Evolutionary conservation across 441 rosid species (phyloP).

Genomic region (Dalechampia spathulata): DNA sequence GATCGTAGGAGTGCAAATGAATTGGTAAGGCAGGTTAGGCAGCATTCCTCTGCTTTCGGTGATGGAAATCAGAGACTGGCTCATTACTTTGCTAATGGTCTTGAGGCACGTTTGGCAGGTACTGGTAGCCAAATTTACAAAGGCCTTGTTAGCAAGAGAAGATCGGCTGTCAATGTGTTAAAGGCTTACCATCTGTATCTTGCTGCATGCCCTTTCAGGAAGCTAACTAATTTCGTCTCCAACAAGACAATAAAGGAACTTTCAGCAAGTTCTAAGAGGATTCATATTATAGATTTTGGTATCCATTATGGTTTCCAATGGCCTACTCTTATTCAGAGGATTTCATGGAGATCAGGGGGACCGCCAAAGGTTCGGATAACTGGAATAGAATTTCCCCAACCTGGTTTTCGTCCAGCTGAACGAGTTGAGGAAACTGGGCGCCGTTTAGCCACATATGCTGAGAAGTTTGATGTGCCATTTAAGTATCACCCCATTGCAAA

Average conservation of each 20-base stretch:
- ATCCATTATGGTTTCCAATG: constrained; percentile 90
- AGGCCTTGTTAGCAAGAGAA: constrained; percentile 19
- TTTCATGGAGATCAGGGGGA: constrained; percentile 45
- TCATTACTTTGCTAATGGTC: constrained; percentile 60
- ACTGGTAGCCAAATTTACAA: constrained; percentile 33
- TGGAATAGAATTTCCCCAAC: constrained; percentile 82
- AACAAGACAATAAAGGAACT: constrained; percentile 45
- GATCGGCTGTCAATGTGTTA: constrained; percentile 56
- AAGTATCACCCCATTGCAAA: constrained; percentile 60
- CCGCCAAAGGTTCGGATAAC: constrained; percentile 81
- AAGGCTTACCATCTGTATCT: constrained; percentile 51
- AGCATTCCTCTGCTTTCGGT: constrained; percentile 51
- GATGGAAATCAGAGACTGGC: constrained; percentile 73
- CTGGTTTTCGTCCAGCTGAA: constrained; percentile 77
- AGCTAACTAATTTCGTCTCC: constrained; percentile 60
- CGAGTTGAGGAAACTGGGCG: constrained; percentile 76
- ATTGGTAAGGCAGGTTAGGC: constrained; percentile 58
- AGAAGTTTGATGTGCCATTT: constrained; percentile 68
- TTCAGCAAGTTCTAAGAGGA: constrained; percentile 45
- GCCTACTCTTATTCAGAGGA: constrained; percentile 82
- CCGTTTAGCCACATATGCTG: constrained; percentile 55
- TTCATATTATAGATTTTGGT: constrained; percentile 86
- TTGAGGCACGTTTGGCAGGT: constrained; percentile 73
- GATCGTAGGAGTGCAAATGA: constrained; percentile 61
- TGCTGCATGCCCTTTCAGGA: constrained; percentile 54